These are phyloP conservation scores for Fusarium chlamydosporum DNA, from an alignment of 2,329 filamentous ascomycete genomes.

Conservation along the genomic window DNA sequence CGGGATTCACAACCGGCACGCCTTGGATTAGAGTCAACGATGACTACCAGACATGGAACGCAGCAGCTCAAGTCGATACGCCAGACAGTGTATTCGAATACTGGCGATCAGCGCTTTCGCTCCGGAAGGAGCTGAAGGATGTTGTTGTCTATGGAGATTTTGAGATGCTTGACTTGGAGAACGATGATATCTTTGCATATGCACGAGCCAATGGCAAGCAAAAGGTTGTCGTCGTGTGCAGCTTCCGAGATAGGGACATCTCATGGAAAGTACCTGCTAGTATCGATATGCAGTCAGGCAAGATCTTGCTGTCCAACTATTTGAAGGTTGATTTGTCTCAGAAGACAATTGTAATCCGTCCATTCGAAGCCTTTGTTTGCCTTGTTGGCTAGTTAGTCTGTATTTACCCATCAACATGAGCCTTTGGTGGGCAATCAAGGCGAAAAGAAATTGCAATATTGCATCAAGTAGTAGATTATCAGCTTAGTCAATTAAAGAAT, in stretches of 20 bases:
- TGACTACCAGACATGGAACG: conserved; percentile 38
- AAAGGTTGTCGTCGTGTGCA: conserved; percentile 25
- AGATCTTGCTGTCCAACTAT: conserved; percentile 29
- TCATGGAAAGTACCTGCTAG: conserved; percentile 10
- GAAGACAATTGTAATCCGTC: background rate
- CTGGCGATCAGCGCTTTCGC: conserved; percentile 23
- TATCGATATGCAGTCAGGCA: background rate
- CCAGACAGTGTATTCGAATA: conserved; percentile 34
- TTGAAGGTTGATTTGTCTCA: conserved; percentile 5
- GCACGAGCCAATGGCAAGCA: conserved; percentile 12
- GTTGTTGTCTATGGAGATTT: conserved; percentile 39
- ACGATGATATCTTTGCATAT: conserved; percentile 39
- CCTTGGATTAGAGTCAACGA: conserved; percentile 44
- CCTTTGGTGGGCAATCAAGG: background rate
- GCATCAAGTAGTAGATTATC: too few relatives aligned
- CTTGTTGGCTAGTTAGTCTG: background rate
- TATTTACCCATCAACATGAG: background rate
- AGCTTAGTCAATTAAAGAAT: background rate
- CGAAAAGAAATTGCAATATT: too few relatives aligned
- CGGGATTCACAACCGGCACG: conserved; percentile 29
- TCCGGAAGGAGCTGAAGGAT: conserved; percentile 23
- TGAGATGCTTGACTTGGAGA: conserved; percentile 23
- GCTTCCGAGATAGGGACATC: conserved; percentile 20
- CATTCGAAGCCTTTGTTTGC: conserved; percentile 33
- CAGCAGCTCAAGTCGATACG: conserved; percentile 11